Conservation (phyloP, 2,329 filamentous ascomycete species). For the Aspergillus ustus region DNA sequence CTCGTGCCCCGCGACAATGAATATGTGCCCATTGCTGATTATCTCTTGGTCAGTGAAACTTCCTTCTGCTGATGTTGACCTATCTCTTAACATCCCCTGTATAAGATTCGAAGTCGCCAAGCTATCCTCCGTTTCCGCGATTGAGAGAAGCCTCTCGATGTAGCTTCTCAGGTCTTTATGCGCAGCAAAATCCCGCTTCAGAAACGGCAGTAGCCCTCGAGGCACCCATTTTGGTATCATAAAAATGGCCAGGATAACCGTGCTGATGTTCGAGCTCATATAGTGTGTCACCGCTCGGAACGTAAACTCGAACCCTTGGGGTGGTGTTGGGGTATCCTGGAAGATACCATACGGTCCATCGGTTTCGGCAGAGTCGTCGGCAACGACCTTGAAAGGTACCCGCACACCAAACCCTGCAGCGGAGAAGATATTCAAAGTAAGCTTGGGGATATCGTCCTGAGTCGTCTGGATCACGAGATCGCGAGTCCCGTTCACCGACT, state of each 20-base stretch:
- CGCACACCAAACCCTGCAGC: constrained; percentile 41
- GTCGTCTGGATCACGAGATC: constrained; percentile 23
- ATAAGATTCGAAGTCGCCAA: constrained; percentile 20
- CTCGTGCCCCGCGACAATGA: constrained; percentile 58
- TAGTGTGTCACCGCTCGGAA: constrained; percentile 33
- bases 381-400: constrained; percentile 22
- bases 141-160: constrained; percentile 20
- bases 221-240: constrained; percentile 28
- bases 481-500: neutral
- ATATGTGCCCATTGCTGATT: constrained; percentile 55
- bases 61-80: neutral
- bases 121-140: constrained; percentile 30
- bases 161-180: constrained; percentile 30
- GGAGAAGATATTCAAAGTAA: constrained; percentile 46
- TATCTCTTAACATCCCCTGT: constrained; percentile 19
- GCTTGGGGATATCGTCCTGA: constrained; percentile 38
- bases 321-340: constrained; percentile 20
- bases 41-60: constrained; percentile 44
- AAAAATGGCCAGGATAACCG: constrained; percentile 23
- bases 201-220: constrained; percentile 29
- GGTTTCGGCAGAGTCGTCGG: constrained; percentile 22
- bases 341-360: constrained; percentile 24
- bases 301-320: constrained; percentile 27
- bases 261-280: constrained; percentile 21
- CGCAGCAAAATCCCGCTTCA: constrained; percentile 37